Base-by-base conservation (phyloP, 768 basidiomycete genomes). In the Lactifluus piperatus region DNA sequence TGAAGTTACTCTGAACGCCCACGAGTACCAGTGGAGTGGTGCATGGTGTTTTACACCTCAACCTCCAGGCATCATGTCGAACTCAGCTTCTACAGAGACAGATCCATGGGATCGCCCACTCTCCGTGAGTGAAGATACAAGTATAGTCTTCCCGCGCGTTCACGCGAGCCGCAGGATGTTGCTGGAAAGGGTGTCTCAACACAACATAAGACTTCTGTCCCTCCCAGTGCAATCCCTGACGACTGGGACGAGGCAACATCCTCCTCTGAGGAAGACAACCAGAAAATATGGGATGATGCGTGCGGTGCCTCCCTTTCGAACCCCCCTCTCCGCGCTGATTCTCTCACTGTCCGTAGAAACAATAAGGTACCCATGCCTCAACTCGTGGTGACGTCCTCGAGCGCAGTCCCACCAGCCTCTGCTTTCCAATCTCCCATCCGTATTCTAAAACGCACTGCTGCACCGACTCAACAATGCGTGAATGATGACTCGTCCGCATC, bases 241-340 rank as follows among this genome's bases (percentile, higher is more conserved):
- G 81, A 82, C 65, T 85, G 84, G 84, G 84, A 86, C 2, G 78
- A 79, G 0, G 81, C 78, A 0, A 75, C 76, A 9, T 74, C 75
- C 14, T 69, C 68, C 8, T 72, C 71, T 0, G 78, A 77, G 43
- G 72, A 73, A 41, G 74, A 70, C 34, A 81, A 77, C 32, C 78
- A 75, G 67, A 76, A 73, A 54, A 74, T 88, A 52, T 89, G 87
- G 87, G 78, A 83, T 58, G 76, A 81, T 64, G 87, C 87, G 87
- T 88, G 68, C 72, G 85, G 5, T n/a, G 18, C 49, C 54, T 37
- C 76, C 34, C 22, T n/a, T 58, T 32, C 59, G 54, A 29, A 29
- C 56, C 37, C 29, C 18, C 16, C 30, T 30, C 14, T 11, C 48
- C n/a, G 39, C 47, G 34, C 51, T 59, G 49, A 50, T 32, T 32